phyloP scores from a whole-genome alignment of 306 rosid genomes.

The Acacia melanoxylon region DNA sequence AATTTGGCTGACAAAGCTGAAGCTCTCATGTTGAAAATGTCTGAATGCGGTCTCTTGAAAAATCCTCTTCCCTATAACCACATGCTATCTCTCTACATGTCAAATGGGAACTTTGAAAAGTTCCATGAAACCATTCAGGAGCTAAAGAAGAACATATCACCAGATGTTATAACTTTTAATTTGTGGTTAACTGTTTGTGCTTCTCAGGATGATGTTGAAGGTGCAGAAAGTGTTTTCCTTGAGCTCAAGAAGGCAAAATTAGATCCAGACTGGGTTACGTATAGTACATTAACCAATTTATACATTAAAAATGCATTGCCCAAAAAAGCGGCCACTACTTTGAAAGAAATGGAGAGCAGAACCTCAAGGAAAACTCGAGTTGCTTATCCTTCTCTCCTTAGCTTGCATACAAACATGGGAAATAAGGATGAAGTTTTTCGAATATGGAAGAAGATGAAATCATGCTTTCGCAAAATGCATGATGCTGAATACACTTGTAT shows the following conservation, averaged over 20 bases:
- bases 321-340: slow-evolving; percentile 67
- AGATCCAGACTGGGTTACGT: slow-evolving; percentile 83
- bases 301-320: slow-evolving; percentile 52
- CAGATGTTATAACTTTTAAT: slow-evolving; percentile 75
- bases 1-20: slow-evolving; percentile 68
- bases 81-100: slow-evolving; percentile 71
- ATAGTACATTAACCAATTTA: slow-evolving; percentile 71
- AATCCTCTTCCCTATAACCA: slow-evolving; percentile 80
- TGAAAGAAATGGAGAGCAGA: slow-evolving; percentile 85
- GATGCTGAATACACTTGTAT: slow-evolving; percentile 81
- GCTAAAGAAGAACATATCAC: slow-evolving; percentile 59
- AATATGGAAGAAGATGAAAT: slow-evolving; percentile 75
- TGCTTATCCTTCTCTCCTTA: slow-evolving; percentile 77
- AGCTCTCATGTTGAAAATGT: slow-evolving; percentile 81
- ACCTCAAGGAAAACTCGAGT: slow-evolving; percentile 49
- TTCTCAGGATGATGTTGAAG: slow-evolving; percentile 58
- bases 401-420: slow-evolving; percentile 78
- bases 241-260: slow-evolving; percentile 66
- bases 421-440: slow-evolving; percentile 66
- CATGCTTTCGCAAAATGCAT: slow-evolving; percentile 64
- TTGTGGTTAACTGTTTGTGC: slow-evolving; percentile 68
- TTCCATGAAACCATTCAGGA: slow-evolving; percentile 55
- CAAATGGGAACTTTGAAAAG: slow-evolving; percentile 68
- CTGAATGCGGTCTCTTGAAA: slow-evolving; percentile 61
- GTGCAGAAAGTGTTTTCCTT: slow-evolving; percentile 71